These are phyloP conservation scores for Camellia lanceoleosa DNA, from an alignment of 148 eudicot genomes.

Conservation along the genomic window DNA sequence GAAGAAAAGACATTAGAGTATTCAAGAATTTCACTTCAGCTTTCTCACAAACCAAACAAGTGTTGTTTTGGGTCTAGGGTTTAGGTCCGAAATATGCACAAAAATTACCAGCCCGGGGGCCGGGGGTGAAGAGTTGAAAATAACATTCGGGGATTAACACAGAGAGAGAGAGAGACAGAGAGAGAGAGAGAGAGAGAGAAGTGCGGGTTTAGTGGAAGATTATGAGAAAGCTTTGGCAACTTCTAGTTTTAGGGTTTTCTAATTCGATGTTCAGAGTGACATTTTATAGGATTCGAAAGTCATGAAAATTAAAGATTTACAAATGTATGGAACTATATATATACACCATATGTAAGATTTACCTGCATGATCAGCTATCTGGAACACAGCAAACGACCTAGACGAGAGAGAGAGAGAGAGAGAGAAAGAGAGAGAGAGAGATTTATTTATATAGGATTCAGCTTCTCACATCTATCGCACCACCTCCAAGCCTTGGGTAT, in stretches of 20 bases:
- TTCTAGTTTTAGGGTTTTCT: background rate
- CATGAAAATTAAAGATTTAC: background rate
- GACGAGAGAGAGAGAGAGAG: background rate
- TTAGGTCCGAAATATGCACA: background rate
- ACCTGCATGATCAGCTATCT: slow-evolving; percentile 25
- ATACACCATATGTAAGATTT: background rate
- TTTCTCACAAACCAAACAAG: background rate
- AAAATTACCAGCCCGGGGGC: too few species aligned
- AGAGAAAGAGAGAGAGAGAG: background rate
- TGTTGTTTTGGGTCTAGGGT: background rate
- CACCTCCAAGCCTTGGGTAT: too few species aligned
- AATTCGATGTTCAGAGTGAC: background rate
- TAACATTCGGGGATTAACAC: too few species aligned
- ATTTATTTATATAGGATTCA: background rate
- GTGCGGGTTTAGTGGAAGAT: background rate
- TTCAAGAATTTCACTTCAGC: background rate
- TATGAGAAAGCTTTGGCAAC: background rate
- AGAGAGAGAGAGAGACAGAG: too few species aligned
- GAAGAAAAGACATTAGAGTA: too few species aligned
- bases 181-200: too few species aligned
- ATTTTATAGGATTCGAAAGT: background rate
- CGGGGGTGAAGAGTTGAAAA: too few species aligned
- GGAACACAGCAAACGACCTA: background rate
- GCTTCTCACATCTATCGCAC: too few species aligned
- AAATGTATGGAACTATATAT: background rate